A percentile compares a stretch with the other conserved stretches of the same genome.
Conservation (phyloP, 257 asterid species). For the Solanum clarkiae region DNA sequence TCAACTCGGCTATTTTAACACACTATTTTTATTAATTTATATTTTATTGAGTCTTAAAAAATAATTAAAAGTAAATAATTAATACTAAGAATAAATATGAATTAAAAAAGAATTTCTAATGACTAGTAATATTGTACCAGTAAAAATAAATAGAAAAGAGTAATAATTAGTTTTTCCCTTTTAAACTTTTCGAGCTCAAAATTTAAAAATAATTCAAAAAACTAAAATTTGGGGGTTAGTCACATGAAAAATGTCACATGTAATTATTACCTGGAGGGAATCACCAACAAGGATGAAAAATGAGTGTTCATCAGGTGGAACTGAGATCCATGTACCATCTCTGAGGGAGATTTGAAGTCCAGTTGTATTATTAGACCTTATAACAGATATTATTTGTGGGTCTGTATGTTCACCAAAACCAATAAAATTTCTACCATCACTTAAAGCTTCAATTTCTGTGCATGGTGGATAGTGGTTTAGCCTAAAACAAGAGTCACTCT, state of each 20-base stretch:
- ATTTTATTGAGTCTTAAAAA: too few relatives aligned
- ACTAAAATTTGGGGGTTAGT: not conserved
- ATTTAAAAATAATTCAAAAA: too few relatives aligned
- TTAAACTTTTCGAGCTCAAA: too few relatives aligned
- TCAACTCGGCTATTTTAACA: too few relatives aligned
- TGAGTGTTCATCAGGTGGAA: constrained; percentile 6
- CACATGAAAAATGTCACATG: not conserved
- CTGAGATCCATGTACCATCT: constrained; percentile 11
- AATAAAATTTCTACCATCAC: not conserved
- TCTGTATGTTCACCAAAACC: constrained; percentile 24
- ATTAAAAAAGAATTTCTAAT: too few relatives aligned
- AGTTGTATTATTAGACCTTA: constrained; percentile 10
- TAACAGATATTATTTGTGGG: constrained; percentile 8
- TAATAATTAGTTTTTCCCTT: too few relatives aligned
- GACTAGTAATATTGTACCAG: too few relatives aligned
- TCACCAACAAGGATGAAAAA: constrained; percentile 12
- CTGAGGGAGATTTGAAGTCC: constrained; percentile 8
- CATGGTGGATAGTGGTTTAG: constrained; percentile 14
- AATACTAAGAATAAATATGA: too few relatives aligned
- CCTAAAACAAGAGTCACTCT: constrained; percentile 10
- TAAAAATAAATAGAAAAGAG: too few relatives aligned
- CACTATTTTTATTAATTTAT: too few relatives aligned
- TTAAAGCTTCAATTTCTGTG: constrained; percentile 6
- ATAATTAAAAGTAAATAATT: too few relatives aligned
- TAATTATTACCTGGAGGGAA: constrained; percentile 5